Percentiles rank a stretch among this genome's conserved stretches.
Conservation (phyloP, 2,329 filamentous ascomycete species). For the Macroventuria anomochaeta region DNA sequence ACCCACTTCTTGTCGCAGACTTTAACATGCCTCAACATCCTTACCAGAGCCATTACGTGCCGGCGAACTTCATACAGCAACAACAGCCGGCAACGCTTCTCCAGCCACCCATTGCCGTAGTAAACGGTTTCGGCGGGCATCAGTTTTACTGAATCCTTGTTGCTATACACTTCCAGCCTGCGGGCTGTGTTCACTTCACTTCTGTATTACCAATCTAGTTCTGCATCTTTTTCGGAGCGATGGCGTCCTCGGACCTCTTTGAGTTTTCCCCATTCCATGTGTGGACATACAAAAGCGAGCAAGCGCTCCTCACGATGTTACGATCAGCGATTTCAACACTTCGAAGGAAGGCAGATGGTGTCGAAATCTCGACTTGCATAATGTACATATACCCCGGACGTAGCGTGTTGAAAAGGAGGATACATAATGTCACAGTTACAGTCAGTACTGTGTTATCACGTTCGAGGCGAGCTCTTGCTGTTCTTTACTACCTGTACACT, state of each 20-base stretch:
- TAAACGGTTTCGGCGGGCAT: slow-evolving; percentile 31
- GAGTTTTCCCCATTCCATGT: not conserved
- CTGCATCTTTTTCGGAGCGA: slow-evolving; percentile 7
- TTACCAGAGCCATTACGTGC: slow-evolving; percentile 80
- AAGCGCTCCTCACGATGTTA: slow-evolving; percentile 11
- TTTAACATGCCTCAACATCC: slow-evolving; percentile 81
- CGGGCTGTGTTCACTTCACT: not conserved
- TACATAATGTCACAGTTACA: slow-evolving; percentile 14
- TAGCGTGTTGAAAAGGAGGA: slow-evolving; percentile 8
- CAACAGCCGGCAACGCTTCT: slow-evolving; percentile 30
- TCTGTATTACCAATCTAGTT: slow-evolving; percentile 5
- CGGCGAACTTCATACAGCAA: slow-evolving; percentile 63
- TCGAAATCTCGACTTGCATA: slow-evolving; percentile 4
- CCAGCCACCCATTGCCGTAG: slow-evolving; percentile 27
- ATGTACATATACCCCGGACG: slow-evolving; percentile 16
- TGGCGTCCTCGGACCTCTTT: slow-evolving; percentile 3
- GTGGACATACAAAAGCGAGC: slow-evolving; percentile 9
- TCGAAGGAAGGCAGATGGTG: not conserved
- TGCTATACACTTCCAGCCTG: not conserved
- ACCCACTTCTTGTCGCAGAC: slow-evolving; percentile 75
- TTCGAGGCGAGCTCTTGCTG: too few species aligned
- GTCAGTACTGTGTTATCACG: not conserved
- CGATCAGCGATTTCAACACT: slow-evolving; percentile 4
- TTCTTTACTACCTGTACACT: too few species aligned
- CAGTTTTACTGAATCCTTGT: slow-evolving; percentile 24